These are phyloP conservation scores for Daldinia loculata DNA, from an alignment of 495 filamentous ascomycete species.

Conservation along the genomic window DNA sequence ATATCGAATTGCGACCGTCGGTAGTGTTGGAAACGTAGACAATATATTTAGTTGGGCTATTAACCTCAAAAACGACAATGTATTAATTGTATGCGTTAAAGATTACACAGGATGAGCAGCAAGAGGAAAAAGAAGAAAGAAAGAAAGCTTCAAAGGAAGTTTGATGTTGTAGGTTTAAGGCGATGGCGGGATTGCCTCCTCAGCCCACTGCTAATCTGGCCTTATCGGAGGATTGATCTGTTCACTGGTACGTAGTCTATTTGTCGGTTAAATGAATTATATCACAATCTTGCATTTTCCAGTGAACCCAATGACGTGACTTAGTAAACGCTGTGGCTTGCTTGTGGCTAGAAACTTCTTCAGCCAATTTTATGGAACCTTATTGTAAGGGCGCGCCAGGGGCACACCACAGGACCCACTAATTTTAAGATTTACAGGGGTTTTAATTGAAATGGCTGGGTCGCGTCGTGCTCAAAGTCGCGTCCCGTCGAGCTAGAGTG, in stretches of 20 bases:
- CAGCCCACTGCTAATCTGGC: constrained; percentile 42
- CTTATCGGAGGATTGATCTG: constrained; percentile 38
- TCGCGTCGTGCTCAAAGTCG: constrained; percentile 32
- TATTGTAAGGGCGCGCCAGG: neutral
- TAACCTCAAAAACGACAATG: neutral
- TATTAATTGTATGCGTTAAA: constrained; percentile 1
- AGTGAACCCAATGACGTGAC: constrained; percentile 7
- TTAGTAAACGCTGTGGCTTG: neutral
- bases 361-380: neutral
- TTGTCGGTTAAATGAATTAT: constrained; percentile 24
- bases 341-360: neutral
- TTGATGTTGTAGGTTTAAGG: constrained; percentile 1
- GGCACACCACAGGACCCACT: neutral
- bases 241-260: constrained; percentile 1
- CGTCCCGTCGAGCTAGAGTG: constrained; percentile 10
- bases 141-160: constrained; percentile 16
- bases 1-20: constrained; percentile 51
- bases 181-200: constrained; percentile 25
- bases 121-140: constrained; percentile 12
- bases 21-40: neutral
- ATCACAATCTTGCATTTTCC: neutral
- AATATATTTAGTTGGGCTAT: neutral
- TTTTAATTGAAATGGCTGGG: constrained; percentile 51
- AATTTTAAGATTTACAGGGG: constrained; percentile 30
- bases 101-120: neutral